These are phyloP conservation scores for Kockovaella imperatae DNA, from an alignment of 768 basidiomycete genomes.

Conservation along the genomic window DNA sequence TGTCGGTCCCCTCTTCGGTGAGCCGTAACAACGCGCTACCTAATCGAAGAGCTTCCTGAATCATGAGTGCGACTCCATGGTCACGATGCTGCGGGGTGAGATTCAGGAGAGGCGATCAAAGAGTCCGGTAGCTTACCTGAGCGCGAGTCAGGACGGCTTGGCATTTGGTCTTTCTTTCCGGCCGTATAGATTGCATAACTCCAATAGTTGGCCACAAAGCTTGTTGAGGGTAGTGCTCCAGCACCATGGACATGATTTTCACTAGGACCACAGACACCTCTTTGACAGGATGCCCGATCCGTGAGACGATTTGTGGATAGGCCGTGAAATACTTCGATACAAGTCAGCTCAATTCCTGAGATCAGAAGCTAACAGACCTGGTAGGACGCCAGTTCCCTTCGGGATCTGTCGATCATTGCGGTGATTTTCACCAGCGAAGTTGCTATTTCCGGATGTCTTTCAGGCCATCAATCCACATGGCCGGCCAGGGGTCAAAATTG, in stretches of 20 bases:
- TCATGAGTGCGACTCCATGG: slow-evolving; percentile 50
- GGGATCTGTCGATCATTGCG: slow-evolving; percentile 52
- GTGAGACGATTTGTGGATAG: slow-evolving; percentile 92
- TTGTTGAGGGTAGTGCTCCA: slow-evolving; percentile 80
- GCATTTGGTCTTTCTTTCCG: slow-evolving; percentile 57
- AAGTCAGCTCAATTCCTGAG: not conserved
- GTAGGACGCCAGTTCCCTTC: slow-evolving; percentile 62
- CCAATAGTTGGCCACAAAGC: slow-evolving; percentile 87
- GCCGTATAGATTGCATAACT: slow-evolving; percentile 73
- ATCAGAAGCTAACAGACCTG: slow-evolving; percentile 53
- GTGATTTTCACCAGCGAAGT: slow-evolving; percentile 53
- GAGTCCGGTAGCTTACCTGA: slow-evolving; percentile 24
- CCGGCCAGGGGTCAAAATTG: not conserved
- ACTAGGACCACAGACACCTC: slow-evolving; percentile 58
- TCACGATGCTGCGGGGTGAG: slow-evolving; percentile 47
- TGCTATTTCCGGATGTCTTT: not conserved
- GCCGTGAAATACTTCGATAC: slow-evolving; percentile 78
- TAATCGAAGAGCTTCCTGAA: slow-evolving; percentile 27
- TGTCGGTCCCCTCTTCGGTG: slow-evolving; percentile 30
- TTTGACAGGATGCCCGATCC: slow-evolving; percentile 67
- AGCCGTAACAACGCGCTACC: slow-evolving; percentile 26
- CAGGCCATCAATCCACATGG: not conserved
- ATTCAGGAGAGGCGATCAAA: not conserved
- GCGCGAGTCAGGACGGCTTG: slow-evolving; percentile 37
- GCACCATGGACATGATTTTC: slow-evolving; percentile 61